Evolutionary conservation across 768 basidiomycete genomes (phyloP).

Genomic region (Suillus weaverae): DNA sequence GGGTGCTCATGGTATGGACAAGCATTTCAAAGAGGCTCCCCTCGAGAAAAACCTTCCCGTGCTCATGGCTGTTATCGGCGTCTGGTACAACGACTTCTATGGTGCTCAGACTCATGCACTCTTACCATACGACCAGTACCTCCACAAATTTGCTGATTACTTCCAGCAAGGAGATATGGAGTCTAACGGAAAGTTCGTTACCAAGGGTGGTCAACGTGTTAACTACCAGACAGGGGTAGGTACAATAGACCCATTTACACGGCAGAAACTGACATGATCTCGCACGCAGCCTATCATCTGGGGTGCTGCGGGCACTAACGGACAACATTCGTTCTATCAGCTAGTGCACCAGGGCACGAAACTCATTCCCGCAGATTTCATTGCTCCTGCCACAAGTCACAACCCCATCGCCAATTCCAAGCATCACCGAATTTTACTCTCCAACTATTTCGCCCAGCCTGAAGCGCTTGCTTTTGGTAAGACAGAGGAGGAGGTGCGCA

Average conservation of each 20-base stretch:
- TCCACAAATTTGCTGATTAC: slow-evolving; percentile 99
- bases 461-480: slow-evolving; percentile 98
- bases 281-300: slow-evolving; percentile 86
- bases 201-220: slow-evolving; percentile 90
- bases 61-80: slow-evolving; percentile 81
- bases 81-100: slow-evolving; percentile 99
- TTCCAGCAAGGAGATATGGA: slow-evolving; percentile 99
- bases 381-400: slow-evolving; percentile 85
- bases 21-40: slow-evolving; percentile 88
- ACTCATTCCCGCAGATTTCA: slow-evolving; percentile 88
- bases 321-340: slow-evolving; percentile 99
- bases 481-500: slow-evolving; percentile 81
- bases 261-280: not conserved
- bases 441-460: slow-evolving; percentile 98
- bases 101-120: slow-evolving; percentile 93
- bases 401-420: slow-evolving; percentile 87
- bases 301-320: slow-evolving; percentile 98
- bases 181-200: slow-evolving; percentile 96
- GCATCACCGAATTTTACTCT: slow-evolving; percentile 96
- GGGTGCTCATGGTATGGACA: slow-evolving; percentile 97
- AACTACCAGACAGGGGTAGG: slow-evolving; percentile 95
- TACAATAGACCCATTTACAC: slow-evolving; percentile 9
- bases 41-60: slow-evolving; percentile 92
- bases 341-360: slow-evolving; percentile 94
- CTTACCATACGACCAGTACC: slow-evolving; percentile 97